Evolutionary conservation across 192 early-diverging fungal species (phyloP).

Genomic region (Spizellomyces punctatus): DNA sequence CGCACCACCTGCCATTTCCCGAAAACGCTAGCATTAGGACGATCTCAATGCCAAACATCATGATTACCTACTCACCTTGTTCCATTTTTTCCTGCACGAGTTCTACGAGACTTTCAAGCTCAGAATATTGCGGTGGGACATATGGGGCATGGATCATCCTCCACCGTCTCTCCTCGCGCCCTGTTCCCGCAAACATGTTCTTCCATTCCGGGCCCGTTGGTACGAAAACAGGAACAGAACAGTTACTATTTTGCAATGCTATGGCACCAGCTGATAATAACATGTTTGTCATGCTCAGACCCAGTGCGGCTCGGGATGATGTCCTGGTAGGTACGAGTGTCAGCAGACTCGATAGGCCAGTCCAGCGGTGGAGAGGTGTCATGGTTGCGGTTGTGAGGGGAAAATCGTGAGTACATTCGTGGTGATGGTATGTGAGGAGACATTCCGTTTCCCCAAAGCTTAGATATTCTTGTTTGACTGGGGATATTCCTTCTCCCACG

Average conservation of each 20-base stretch:
- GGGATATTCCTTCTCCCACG: neutral
- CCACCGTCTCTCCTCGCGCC: conserved; percentile 8
- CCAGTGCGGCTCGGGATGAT: conserved; percentile 4
- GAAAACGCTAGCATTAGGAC: too few relatives aligned
- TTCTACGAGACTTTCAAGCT: neutral
- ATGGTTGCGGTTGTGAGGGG: neutral
- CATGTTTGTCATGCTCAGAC: conserved; percentile 23
- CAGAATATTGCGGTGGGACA: conserved; percentile 37
- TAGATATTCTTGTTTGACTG: neutral
- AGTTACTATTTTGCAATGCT: conserved; percentile 22
- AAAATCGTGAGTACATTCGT: neutral
- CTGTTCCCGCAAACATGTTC: conserved; percentile 27
- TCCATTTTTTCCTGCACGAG: neutral
- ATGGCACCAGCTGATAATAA: conserved; percentile 21
- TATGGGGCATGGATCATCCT: conserved; percentile 45
- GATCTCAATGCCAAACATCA: neutral
- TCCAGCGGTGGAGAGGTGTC: conserved; percentile 9
- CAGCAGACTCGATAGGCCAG: conserved; percentile 14
- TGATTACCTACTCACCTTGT: neutral
- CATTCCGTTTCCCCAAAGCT: conserved; percentile 14
- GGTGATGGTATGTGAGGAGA: conserved; percentile 7
- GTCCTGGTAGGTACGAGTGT: conserved; percentile 18
- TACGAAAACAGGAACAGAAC: conserved; percentile 36
- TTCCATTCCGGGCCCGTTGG: conserved; percentile 39
- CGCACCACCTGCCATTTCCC: too few relatives aligned